These are phyloP conservation scores for Lagenidium giganteum DNA, from an alignment of 352 stramenopile genomes.

Conservation along the genomic window DNA sequence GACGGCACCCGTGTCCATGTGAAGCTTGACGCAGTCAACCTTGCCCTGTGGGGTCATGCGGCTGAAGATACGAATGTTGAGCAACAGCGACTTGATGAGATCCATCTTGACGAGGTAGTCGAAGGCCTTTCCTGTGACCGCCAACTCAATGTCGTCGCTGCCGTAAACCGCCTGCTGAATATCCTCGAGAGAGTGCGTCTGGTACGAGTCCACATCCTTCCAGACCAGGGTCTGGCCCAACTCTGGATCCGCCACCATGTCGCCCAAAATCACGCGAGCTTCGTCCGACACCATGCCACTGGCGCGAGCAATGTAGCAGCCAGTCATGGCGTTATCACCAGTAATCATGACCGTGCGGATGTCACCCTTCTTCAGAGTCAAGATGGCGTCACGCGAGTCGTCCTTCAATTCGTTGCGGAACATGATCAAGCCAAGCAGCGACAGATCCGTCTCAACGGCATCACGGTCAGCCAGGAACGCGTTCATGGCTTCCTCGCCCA, in stretches of 20 bases:
- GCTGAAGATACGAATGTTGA: constrained; percentile 75
- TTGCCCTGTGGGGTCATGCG: constrained; percentile 75
- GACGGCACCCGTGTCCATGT: constrained; percentile 57
- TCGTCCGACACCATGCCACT: constrained; percentile 53
- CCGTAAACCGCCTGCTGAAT: neutral
- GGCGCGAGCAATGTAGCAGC: constrained; percentile 66
- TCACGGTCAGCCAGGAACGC: constrained; percentile 56
- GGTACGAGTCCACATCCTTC: constrained; percentile 60
- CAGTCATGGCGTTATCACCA: constrained; percentile 79
- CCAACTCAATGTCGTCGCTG: constrained; percentile 28
- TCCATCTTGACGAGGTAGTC: constrained; percentile 58
- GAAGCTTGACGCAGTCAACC: constrained; percentile 63
- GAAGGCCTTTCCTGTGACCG: constrained; percentile 70
- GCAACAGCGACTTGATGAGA: constrained; percentile 51
- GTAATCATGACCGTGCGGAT: constrained; percentile 86
- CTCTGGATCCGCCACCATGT: constrained; percentile 42
- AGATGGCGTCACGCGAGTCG: constrained; percentile 74
- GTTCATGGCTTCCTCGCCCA: constrained; percentile 25
- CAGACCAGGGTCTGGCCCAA: constrained; percentile 35
- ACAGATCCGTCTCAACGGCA: constrained; percentile 67
- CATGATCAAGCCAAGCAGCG: constrained; percentile 78
- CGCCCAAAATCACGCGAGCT: constrained; percentile 49
- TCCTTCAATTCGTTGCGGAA: constrained; percentile 90
- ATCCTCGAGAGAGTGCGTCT: constrained; percentile 18
- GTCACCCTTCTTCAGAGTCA: constrained; percentile 71